phyloP scores from a whole-genome alignment of 805 yeast species.

The Cyberlindnera veronae region DNA sequence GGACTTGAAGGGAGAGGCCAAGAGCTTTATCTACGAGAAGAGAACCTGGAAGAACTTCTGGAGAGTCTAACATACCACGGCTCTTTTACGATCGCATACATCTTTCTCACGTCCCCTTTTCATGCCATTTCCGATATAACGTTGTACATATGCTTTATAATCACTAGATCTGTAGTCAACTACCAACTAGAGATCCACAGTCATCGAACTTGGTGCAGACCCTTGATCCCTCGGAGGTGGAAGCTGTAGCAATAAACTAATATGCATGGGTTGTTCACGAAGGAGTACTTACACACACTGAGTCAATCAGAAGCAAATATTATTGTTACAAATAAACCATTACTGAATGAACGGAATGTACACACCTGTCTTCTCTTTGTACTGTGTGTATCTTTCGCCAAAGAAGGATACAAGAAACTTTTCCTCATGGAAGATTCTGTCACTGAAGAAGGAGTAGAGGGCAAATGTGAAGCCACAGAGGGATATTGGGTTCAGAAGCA shows the following conservation, averaged over 20 bases:
- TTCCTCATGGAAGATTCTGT: slow-evolving; percentile 74
- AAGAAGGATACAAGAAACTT: slow-evolving; percentile 60
- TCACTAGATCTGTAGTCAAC: no score
- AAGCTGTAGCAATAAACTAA: no score
- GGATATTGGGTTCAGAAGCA: slow-evolving; percentile 64
- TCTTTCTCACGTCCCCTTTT: background rate
- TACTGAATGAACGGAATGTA: slow-evolving; percentile 51
- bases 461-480: slow-evolving; percentile 49
- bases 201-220: no score
- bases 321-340: background rate
- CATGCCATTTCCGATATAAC: background rate
- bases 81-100: background rate
- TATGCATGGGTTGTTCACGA: no score
- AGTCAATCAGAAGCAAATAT: no score
- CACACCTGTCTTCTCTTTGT: slow-evolving; percentile 46
- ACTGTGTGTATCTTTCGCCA: slow-evolving; percentile 58
- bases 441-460: slow-evolving; percentile 64
- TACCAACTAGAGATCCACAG: no score
- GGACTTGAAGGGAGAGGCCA: background rate
- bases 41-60: slow-evolving; percentile 21
- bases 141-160: no score
- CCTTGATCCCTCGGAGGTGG: no score
- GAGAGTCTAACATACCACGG: slow-evolving; percentile 7
- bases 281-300: no score
- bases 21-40: slow-evolving; percentile 10